Evolutionary conservation across 768 basidiomycete species (phyloP).

Genomic region (Lactarius sp.): DNA sequence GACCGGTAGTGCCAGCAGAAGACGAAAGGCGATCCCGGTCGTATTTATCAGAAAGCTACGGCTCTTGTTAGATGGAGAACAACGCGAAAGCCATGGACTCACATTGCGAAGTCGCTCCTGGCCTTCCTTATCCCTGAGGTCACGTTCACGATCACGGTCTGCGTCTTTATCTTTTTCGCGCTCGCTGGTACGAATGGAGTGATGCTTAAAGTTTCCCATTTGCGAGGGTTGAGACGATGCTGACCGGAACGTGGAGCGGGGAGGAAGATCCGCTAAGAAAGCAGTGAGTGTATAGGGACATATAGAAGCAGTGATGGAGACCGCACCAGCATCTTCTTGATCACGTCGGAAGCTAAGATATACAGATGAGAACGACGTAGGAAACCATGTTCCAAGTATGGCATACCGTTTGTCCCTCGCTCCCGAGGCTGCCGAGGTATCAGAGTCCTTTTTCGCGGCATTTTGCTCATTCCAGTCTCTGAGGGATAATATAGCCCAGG

Average conservation of each 20-base stretch:
- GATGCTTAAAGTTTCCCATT: constrained; percentile 92
- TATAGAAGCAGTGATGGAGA: background rate
- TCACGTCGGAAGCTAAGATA: constrained; percentile 65
- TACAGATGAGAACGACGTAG: constrained; percentile 22
- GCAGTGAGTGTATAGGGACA: constrained; percentile 14
- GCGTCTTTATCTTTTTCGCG: constrained; percentile 39
- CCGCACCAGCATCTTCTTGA: constrained; percentile 64
- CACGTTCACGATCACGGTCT: constrained; percentile 48
- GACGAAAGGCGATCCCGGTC: constrained; percentile 73
- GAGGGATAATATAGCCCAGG: constrained; percentile 23
- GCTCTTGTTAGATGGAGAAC: constrained; percentile 13
- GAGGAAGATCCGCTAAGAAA: constrained; percentile 40
- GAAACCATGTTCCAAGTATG: constrained; percentile 4
- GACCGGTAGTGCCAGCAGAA: constrained; percentile 38
- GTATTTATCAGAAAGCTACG: constrained; percentile 79
- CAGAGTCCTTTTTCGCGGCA: constrained; percentile 64
- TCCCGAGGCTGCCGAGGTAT: constrained; percentile 45
- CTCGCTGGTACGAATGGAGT: constrained; percentile 67
- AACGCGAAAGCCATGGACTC: constrained; percentile 31
- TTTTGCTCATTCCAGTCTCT: constrained; percentile 58
- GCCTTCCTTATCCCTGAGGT: constrained; percentile 68
- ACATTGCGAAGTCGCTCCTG: constrained; percentile 76
- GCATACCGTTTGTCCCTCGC: constrained; percentile 63
- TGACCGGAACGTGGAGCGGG: constrained; percentile 67
- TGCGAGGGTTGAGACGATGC: constrained; percentile 77